Percentiles rank a stretch among this genome's conserved stretches.
These are phyloP conservation scores for Tolypocladium album DNA, from an alignment of 2,329 filamentous ascomycete species.

Conservation along the genomic window DNA sequence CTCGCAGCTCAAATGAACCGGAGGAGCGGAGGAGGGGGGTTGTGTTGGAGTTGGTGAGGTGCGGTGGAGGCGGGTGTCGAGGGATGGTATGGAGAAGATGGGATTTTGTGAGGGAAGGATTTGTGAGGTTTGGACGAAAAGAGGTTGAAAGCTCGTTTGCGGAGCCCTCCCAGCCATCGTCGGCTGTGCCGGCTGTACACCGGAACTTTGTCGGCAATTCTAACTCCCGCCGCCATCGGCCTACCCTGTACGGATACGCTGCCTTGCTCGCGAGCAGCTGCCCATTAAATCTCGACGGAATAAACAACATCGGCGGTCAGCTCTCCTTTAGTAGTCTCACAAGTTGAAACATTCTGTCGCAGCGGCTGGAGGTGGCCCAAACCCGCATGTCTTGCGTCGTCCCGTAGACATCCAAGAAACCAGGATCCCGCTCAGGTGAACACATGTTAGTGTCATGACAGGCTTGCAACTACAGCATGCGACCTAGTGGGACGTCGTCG, in stretches of 20 bases:
- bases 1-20: constrained; percentile 3
- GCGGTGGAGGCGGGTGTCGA: neutral
- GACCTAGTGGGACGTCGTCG: too few species aligned
- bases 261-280: neutral
- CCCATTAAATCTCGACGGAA: neutral
- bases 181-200: constrained; percentile 9
- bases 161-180: constrained; percentile 13
- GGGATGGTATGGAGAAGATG: constrained; percentile 4
- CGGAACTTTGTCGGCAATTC: constrained; percentile 10
- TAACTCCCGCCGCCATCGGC: neutral
- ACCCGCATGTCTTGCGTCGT: too few species aligned
- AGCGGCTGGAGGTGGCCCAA: too few species aligned
- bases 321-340: too few species aligned
- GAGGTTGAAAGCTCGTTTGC: constrained; percentile 14
- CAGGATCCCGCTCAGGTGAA: too few species aligned
- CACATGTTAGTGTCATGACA: too few species aligned
- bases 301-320: neutral
- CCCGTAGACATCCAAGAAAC: too few species aligned
- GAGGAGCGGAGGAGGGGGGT: neutral
- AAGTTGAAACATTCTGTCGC: too few species aligned
- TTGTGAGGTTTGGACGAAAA: constrained; percentile 16
- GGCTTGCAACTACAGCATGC: too few species aligned
- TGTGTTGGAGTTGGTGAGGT: neutral
- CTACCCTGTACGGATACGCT: neutral
- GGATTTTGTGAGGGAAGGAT: constrained; percentile 19